Conservation (phyloP, 148 eudicot species). For the Arctostaphylos glauca region DNA sequence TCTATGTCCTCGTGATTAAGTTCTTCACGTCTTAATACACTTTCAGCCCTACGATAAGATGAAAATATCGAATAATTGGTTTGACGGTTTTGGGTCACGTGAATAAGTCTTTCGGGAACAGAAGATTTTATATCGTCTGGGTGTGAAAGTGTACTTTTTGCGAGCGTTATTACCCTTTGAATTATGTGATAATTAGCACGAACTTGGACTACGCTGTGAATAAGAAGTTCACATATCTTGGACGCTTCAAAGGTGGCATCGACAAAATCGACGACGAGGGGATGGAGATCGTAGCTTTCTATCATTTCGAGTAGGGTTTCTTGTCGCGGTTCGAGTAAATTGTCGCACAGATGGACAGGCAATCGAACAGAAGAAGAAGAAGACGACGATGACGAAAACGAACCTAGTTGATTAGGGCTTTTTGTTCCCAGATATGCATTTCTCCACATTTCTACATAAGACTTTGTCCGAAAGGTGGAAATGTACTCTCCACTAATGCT, state of each 20-base stretch:
- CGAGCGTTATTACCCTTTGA: constrained; percentile 31
- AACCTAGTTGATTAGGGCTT: constrained; percentile 4
- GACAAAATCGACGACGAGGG: constrained; percentile 55
- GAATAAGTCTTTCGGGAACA: background rate
- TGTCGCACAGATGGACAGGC: constrained; percentile 33
- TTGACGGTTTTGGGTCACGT: background rate
- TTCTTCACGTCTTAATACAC: background rate
- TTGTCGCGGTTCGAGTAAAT: constrained; percentile 56
- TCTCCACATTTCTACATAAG: constrained; percentile 33
- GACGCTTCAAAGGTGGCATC: constrained; percentile 51
- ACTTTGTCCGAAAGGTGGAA: constrained; percentile 38
- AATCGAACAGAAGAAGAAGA: constrained; percentile 24
- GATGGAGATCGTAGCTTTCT: constrained; percentile 37
- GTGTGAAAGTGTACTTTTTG: background rate
- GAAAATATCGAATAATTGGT: background rate
- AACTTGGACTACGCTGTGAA: constrained; percentile 45
- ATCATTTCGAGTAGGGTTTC: constrained; percentile 38
- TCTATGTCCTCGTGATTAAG: background rate
- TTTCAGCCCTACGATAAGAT: background rate
- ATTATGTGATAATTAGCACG: constrained; percentile 40
- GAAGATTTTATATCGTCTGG: background rate
- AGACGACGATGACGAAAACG: background rate
- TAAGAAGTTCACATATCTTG: constrained; percentile 52
- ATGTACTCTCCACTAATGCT: constrained; percentile 38
- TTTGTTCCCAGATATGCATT: constrained; percentile 22